Percentiles rank a stretch among this genome's conserved stretches.
Evolutionary conservation across 208 protist genomes (phyloP).

Genomic region (Leishmania braziliensis): DNA sequence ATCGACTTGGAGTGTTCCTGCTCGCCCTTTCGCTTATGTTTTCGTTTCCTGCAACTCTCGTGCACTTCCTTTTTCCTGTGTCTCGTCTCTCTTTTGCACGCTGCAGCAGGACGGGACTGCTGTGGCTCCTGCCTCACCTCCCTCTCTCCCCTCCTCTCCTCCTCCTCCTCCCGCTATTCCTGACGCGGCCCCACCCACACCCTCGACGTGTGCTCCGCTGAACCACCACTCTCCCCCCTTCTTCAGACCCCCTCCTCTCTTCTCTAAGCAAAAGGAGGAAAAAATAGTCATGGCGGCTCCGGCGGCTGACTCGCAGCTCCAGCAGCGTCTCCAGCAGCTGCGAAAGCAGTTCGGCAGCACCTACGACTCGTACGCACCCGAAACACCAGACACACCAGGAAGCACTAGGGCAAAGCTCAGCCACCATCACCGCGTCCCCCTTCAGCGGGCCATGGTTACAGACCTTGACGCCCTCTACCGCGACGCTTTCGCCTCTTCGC

Average conservation of each 20-base stretch:
- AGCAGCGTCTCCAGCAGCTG: conserved; percentile 24
- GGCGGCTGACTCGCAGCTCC: neutral
- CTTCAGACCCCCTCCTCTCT: neutral
- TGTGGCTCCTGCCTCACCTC: neutral
- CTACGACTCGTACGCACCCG: conserved; percentile 13
- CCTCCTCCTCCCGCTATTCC: neutral
- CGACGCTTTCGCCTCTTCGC: conserved; percentile 2
- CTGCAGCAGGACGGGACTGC: neutral
- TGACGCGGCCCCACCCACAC: neutral
- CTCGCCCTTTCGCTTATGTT: neutral
- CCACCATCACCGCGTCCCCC: conserved; percentile 12
- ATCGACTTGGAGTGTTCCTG: neutral
- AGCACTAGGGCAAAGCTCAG: neutral
- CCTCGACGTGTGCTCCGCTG: neutral
- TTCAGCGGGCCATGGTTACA: conserved; percentile 12
- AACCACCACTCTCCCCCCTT: neutral
- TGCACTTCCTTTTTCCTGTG: neutral
- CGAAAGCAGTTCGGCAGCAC: conserved; percentile 15
- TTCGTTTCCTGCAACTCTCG: neutral
- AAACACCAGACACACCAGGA: neutral
- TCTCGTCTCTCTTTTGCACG: neutral
- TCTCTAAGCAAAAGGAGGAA: neutral
- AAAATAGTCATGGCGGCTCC: neutral
- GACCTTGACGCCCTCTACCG: conserved; percentile 22
- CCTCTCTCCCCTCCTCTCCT: neutral